Evolutionary conservation across 352 stramenopile species (phyloP), one percentile per base, ranked within the genome.

Genomic region (Nannochloropsis limnetica): DNA sequence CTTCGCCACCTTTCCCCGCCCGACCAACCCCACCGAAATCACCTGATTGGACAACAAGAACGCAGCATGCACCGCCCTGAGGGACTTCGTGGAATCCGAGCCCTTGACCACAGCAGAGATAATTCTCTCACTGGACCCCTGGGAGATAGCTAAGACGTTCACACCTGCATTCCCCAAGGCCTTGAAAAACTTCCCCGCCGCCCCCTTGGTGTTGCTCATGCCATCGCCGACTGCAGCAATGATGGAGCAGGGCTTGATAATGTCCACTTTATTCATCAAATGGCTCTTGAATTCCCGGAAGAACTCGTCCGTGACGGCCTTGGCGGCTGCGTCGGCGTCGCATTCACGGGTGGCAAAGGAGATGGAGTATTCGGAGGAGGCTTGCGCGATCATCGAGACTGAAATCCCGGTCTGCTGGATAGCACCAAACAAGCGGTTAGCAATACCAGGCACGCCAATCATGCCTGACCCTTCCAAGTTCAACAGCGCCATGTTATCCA

Each of bases 191-290:
- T 93, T 91, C 3, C 91, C 94, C 44, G 93, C 93, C 0, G 97
- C 94, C 6, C 94, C 94, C 4, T 93, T 90, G 2, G 92, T 95
- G 80, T 93, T 86, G 81, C 89, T 93, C 95, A 98, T 98, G 79
- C 94, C 94, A 86, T 98, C 94, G 45, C 94, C 94, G 23, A 98
- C 93, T 1, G 93, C 93, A 25, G 95, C 95, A 86, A 98, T 96
- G 85, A 98, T 97, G 87, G 90, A 95, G 82, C 94, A 93, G 0
- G 93, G 93, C 68, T 89, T 88, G 49, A 86, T 81, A 3, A 83
- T 85, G 81, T 82, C 68, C 2, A 68, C 37, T 61, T 43, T 83
- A n/a, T 82, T 68, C 1, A 54, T 82, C n/a, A 61, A 28, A 31
- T 81, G 31, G 44, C 23, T 80, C 15, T 67, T 86, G 3, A 93